Percentiles rank a stretch among this genome's conserved stretches.
Evolutionary conservation across 1,139 yeast species (phyloP).

Genomic region (Starmera stellimalicola): DNA sequence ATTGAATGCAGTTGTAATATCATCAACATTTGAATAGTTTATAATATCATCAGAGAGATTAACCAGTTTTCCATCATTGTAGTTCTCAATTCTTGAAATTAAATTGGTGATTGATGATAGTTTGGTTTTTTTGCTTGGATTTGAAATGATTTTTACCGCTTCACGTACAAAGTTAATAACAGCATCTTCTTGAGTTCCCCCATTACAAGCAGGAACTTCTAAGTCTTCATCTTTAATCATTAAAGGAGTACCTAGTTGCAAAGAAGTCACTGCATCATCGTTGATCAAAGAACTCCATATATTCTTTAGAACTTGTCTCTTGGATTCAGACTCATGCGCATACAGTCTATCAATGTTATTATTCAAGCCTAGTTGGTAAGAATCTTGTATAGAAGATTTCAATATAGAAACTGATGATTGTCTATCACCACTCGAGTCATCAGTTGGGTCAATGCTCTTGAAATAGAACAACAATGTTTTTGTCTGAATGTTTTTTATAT

Average conservation of each 20-base stretch:
- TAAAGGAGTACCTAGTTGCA: slow-evolving; percentile 21
- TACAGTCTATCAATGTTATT: slow-evolving; percentile 19
- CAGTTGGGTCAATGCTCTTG: slow-evolving; percentile 14
- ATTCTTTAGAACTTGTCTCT: slow-evolving; percentile 17
- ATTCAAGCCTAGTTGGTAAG: slow-evolving; percentile 22
- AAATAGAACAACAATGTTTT: too few species aligned
- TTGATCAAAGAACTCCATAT: slow-evolving; percentile 21
- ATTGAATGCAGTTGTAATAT: slow-evolving; percentile 1
- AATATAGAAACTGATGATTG: slow-evolving; percentile 18
- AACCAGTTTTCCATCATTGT: slow-evolving; percentile 6
- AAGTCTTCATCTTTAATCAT: slow-evolving; percentile 14
- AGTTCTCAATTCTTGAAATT: slow-evolving; percentile 9
- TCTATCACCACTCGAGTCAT: slow-evolving; percentile 20
- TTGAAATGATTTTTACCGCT: slow-evolving; percentile 4
- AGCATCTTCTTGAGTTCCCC: slow-evolving; percentile 1
- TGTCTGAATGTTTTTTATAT: too few species aligned
- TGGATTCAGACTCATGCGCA: slow-evolving; percentile 9
- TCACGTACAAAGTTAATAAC: slow-evolving; percentile 7
- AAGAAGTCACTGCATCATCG: slow-evolving; percentile 20
- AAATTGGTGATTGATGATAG: slow-evolving; percentile 7
- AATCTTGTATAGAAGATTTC: slow-evolving; percentile 18
- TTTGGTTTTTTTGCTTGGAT: slow-evolving; percentile 3
- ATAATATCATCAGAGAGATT: slow-evolving; percentile 5
- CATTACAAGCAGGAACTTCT: slow-evolving; percentile 4
- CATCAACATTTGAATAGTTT: slow-evolving; percentile 2